phyloP scores from a whole-genome alignment of 2,329 filamentous ascomycete genomes.

The Aureobasidium pullulans region DNA sequence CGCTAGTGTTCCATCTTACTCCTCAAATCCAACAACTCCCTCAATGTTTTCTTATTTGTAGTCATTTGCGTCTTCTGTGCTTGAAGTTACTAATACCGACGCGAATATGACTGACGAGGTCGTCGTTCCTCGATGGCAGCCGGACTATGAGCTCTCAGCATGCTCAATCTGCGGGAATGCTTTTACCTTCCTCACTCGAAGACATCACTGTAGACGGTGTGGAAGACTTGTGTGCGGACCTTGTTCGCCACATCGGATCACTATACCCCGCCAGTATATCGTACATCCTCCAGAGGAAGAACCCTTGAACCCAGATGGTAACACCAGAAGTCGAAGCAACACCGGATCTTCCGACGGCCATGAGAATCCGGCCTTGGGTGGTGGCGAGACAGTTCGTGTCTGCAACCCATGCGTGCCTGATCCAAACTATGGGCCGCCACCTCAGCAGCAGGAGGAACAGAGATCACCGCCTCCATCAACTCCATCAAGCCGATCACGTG shows the following conservation, averaged over 20 bases:
- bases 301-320: constrained; percentile 21
- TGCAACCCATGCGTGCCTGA: constrained; percentile 69
- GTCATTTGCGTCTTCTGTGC: neutral
- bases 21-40: neutral
- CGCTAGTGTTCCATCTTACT: neutral
- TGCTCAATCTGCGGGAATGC: constrained; percentile 77
- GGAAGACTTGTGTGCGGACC: constrained; percentile 82
- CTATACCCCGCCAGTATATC: constrained; percentile 87
- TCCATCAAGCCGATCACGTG: constrained; percentile 15
- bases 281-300: constrained; percentile 60
- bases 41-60: neutral
- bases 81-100: neutral
- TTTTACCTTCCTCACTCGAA: constrained; percentile 80
- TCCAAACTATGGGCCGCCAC: constrained; percentile 27
- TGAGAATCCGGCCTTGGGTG: constrained; percentile 47
- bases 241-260: constrained; percentile 91
- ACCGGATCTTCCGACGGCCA: constrained; percentile 22
- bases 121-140: constrained; percentile 74
- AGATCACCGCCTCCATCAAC: constrained; percentile 8
- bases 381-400: constrained; percentile 60
- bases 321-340: constrained; percentile 35
- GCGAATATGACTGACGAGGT: constrained; percentile 31
- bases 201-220: constrained; percentile 95
- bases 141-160: constrained; percentile 70
- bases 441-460: constrained; percentile 13